Percentiles rank a stretch among this genome's conserved stretches.
These are phyloP conservation scores for Neurospora sp. DNA, from an alignment of 495 filamentous ascomycete species.

Conservation along the genomic window DNA sequence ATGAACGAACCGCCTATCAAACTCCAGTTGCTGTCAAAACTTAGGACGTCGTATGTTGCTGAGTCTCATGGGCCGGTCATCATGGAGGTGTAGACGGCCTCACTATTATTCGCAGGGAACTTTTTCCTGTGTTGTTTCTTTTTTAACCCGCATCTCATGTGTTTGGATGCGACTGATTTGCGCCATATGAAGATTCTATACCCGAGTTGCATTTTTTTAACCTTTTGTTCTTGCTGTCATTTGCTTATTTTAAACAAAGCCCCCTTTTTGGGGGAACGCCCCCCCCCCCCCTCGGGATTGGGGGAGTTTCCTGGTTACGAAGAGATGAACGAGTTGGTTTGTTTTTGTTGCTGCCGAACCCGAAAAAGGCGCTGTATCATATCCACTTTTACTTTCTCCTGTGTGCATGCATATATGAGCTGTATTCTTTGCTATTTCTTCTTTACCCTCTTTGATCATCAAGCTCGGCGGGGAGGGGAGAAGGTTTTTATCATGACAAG, in stretches of 20 bases:
- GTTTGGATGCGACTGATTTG: background rate
- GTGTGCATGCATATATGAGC: background rate
- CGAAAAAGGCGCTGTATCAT: background rate
- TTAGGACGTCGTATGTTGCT: slow-evolving; percentile 18
- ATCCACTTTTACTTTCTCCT: background rate
- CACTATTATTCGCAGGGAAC: background rate
- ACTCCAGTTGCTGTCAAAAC: slow-evolving; percentile 26
- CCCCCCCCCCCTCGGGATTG: background rate
- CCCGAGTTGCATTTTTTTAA: slow-evolving; percentile 2
- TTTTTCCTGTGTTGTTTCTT: background rate
- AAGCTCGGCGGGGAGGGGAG: background rate
- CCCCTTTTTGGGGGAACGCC: background rate
- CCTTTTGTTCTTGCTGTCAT: slow-evolving; percentile 5
- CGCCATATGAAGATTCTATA: background rate
- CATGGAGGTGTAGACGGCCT: background rate
- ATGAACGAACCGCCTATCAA: slow-evolving; percentile 20
- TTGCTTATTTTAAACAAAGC: slow-evolving; percentile 1
- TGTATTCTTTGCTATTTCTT: background rate
- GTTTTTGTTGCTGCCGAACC: background rate
- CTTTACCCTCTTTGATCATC: background rate
- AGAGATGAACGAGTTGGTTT: background rate
- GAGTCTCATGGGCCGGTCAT: slow-evolving; percentile 1
- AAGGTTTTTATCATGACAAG: background rate
- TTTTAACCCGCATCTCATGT: slow-evolving; percentile 6
- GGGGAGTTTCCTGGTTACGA: background rate